Evolutionary conservation across 441 rosid species (phyloP).

Genomic region (Aquilaria agallochum): DNA sequence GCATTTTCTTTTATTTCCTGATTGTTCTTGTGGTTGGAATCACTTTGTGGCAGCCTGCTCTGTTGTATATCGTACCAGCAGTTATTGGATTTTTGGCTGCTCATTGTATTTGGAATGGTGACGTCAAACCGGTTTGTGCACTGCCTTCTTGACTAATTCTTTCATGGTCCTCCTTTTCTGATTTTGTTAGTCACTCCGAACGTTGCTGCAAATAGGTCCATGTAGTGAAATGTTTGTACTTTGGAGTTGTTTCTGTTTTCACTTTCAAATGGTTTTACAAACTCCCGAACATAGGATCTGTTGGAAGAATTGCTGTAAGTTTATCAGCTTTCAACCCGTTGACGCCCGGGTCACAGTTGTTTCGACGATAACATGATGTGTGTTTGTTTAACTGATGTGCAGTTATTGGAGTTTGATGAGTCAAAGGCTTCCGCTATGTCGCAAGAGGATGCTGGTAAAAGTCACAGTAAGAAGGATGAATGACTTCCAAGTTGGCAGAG

Average conservation of each 20-base stretch:
- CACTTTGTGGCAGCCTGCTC: constrained; percentile 67
- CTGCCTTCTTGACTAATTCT: constrained; percentile 1
- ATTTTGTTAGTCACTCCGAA: not conserved
- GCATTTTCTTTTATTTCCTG: constrained; percentile 6
- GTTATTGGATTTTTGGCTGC: constrained; percentile 89
- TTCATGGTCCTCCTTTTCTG: not conserved
- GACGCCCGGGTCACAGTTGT: too few relatives aligned
- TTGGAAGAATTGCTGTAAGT: too few relatives aligned
- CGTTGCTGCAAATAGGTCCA: not conserved
- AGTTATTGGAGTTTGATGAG: constrained; percentile 96
- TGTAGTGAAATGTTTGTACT: not conserved
- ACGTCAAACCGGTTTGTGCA: constrained; percentile 74
- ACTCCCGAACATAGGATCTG: too few relatives aligned
- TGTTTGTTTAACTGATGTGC: constrained; percentile 18
- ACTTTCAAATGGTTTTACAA: too few relatives aligned
- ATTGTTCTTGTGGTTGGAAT: constrained; percentile 1
- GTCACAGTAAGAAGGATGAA: constrained; percentile 59
- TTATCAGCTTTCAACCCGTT: too few relatives aligned
- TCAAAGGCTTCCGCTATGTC: constrained; percentile 38
- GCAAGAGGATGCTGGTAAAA: constrained; percentile 38
- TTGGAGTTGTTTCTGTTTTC: not conserved
- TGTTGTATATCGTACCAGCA: constrained; percentile 87
- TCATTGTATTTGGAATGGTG: constrained; percentile 90
- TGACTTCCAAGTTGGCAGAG: constrained; percentile 10
- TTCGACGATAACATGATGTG: too few relatives aligned